Base-by-base conservation (phyloP, 208 protist genomes). In the Porcisia hertigi region DNA sequence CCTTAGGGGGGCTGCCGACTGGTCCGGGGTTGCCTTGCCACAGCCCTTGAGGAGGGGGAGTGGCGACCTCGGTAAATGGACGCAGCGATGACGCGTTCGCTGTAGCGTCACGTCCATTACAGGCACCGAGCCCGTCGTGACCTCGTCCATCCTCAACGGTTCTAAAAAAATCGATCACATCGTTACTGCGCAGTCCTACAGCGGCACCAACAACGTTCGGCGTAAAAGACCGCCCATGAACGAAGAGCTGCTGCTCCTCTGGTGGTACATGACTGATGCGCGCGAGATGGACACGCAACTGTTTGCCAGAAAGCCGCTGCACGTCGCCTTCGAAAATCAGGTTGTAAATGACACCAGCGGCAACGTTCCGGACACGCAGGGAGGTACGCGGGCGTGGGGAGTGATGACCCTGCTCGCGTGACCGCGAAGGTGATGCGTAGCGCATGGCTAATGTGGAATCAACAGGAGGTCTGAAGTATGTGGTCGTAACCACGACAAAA, bases 251-350 rank as follows among this genome's bases (percentile, higher is more conserved):
- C 80, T 92, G 88, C 57, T 83, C 63, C 4, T 16, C 16, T 14
- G 76, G 55, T 0, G 85, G 73, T 23, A 92, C 80, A 43, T 79
- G 65, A 69, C 85, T 88, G 64, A 92, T 86, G 36, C 75, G 71
- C 34, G 86, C 84, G 20, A 94, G 75, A 71, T 92, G 84, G 52
- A 63, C 69, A 20, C 77, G 71, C 52, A 94, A 77, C 73, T 88
- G 84, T 11, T 36, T 63, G 1, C 83, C 84, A 9, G 83, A 90
- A 34, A 94, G 83, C 7, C 80, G 76, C 39, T 47, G 64, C 8
- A 90, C 62, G 36, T 82, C 82, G 18, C 90, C 90, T 36, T 90
- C 87, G 71, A 94, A 90, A 41, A 91, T 82, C 43, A 94, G 86
- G 67, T 92, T 81, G 64, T 91, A 92, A 3, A 92, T 65, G 30